Evolutionary conservation across 441 rosid species (phyloP), one percentile per base, ranked within the genome.

Genomic region (Iberis amara): DNA sequence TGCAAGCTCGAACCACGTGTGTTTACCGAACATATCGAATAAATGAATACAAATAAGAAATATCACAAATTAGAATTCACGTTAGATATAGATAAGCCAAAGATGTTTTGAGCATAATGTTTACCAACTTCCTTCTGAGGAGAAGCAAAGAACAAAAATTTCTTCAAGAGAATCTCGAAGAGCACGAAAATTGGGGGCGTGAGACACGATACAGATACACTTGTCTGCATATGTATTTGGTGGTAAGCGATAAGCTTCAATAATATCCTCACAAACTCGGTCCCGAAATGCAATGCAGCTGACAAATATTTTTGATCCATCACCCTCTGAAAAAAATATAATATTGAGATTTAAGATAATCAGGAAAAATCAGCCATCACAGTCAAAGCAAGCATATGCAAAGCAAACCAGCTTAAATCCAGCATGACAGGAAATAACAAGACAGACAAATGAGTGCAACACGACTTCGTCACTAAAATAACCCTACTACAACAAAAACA

Each of bases 281-380:
- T 94, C 97, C 47, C 95, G 83, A 55, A 89, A 89, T 39, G 97
- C 82, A 57, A 89, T 77, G 79, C 99, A 94, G 57, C 94, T 86
- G 69, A 94, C 89, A 62, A 86, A 89, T 62, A 89, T 89, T 68
- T 94, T 89, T 10, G 99, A 75, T 7, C 99, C 99, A 77, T 94
- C 99, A 35, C 99, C 99, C 96, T 94, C 97, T 89, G 94, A 30
- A 47, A 63, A 10, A 11, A 63, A 32, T 41, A 39, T n/a, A n/a
- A n/a, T n/a, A n/a, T 18, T 18, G 1, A 18, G 21, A 14, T 39
- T 30, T 6, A 21, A 45, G 33, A 58, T 39, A 21, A 44, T 37
- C 57, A 57, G 40, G 6, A 43, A 52, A 41, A 35, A 14, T 38
- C 55, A 52, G 8, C 52, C 32, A 53, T 30, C 50, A 47, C 12